Evolutionary conservation across 1,284 basidiomycete species (phyloP), one percentile per base, ranked within the genome.

Genomic region (Taiwanofungus camphoratus): DNA sequence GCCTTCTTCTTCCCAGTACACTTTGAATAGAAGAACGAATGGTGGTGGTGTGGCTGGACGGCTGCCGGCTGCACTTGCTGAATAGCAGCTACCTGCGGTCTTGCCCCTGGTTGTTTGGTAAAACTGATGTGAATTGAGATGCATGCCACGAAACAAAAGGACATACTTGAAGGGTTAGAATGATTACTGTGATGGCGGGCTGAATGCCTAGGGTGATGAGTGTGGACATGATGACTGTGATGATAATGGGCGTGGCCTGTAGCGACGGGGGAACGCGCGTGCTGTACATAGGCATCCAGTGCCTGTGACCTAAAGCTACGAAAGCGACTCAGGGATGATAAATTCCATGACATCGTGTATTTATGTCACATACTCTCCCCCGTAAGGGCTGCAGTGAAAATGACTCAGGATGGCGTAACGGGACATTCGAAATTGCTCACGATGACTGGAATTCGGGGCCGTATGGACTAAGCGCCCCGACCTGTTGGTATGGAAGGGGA

Each of bases 1-100:
- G 85, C 86, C 62, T 82, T 88, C 63, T 77, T 79, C 44, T 67
- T 67, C 1, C 85, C 84, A 1, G 73, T 81, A 63, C 87, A 91
- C 45, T 70, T 79, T 12, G 87, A 89, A 55, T 83, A 86, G 45
- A 58, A 48, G 27, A 45, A 39, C 31, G 41, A 46, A 4, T 41
- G 42, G 13, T 40, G 37, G 16, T 32, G 24, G 24, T 24, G 31
- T 16, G 47, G 39, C 2, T 42, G 26, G 13, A 41, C 27, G n/a
- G 45, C 18, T 4, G 26, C n/a, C 1, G 41, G 43, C 26, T 21
- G 41, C 12, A 44, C 36, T 22, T 39, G 39, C 19, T 46, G 51
- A 44, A n/a, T n/a, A n/a, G 30, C 18, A 33, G 9, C 21, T 27
- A 4, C 15, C 44, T 35, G 20, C 9, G 32, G 31, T 31, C 30